Base-by-base conservation (phyloP, 2,329 filamentous ascomycete genomes). In the Calonectria pseudoturangicola region DNA sequence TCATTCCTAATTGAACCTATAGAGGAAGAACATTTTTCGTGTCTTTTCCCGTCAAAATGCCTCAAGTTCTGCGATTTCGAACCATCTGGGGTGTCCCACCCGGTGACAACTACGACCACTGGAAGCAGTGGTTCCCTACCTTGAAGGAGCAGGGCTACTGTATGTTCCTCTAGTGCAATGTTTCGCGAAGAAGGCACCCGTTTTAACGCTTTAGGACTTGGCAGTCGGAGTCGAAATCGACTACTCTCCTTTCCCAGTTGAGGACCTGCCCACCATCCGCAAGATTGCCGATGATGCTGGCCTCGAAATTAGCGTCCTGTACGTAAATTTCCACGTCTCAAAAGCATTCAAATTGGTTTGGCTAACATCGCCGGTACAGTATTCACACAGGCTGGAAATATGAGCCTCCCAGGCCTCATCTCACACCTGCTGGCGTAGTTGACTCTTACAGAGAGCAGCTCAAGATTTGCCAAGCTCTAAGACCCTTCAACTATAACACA, bases 121-220 rank as follows among this genome's bases (percentile, higher is more conserved):
- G 71, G 71, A 68, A 36, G 27, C 36, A 45, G 7, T 74, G 71
- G 73, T 74, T 74, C 51, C 65, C 73, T 25, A 66, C 45, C 8
- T 33, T 74, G 45, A 74, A 74, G 60, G 28, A 69, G 50, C 71
- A 73, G 33, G 73, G 73, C 47, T 74, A 74, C 47, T 60, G 73
- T 74, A 50, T 8, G 66, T 62, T 25, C 25, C 18, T 1, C 27
- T n/a, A 15, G 1, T 48, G 4, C 2, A 33, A 9, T 33, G 2
- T 33, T 45, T 10, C 15, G 2, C n/a, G 4, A 12, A 16, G 6
- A 2, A 16, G 6, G 0, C 7, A 3, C 7, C 27, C 18, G 41
- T 12, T 21, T 28, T 51, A 10, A 28, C 45, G 12, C 4, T 10
- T 27, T 16, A 12, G 43, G 45, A 13, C 33, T 50, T 25, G 9